phyloP scores from a whole-genome alignment of 1,284 basidiomycete species.

The Sphagnurus paluster region DNA sequence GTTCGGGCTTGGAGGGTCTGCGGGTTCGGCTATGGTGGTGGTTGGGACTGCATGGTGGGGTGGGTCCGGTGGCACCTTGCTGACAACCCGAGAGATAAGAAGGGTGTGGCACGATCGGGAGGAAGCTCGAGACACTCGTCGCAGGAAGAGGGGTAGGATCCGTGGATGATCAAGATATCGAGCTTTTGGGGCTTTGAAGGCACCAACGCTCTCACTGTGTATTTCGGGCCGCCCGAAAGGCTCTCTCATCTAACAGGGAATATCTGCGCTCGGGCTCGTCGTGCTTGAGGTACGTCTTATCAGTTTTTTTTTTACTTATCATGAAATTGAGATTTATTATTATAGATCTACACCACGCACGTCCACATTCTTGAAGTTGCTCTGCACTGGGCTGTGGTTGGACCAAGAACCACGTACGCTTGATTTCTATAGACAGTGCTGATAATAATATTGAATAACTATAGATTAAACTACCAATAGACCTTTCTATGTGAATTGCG shows the following conservation, averaged over 20 bases:
- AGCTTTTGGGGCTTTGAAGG: constrained; percentile 68
- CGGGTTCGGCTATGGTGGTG: constrained; percentile 52
- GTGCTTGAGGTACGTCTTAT: constrained; percentile 54
- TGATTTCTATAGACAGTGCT: neutral
- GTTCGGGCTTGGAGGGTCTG: constrained; percentile 52
- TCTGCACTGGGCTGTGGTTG: constrained; percentile 39
- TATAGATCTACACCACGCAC: constrained; percentile 77
- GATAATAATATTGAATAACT: neutral
- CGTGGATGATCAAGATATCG: constrained; percentile 80
- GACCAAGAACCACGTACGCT: constrained; percentile 36
- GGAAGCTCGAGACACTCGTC: constrained; percentile 42
- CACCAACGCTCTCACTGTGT: constrained; percentile 76
- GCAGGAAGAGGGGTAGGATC: constrained; percentile 43
- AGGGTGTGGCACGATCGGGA: constrained; percentile 15
- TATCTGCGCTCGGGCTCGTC: constrained; percentile 44
- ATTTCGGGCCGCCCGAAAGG: too few relatives aligned
- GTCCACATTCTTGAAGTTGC: constrained; percentile 55
- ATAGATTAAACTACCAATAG: constrained; percentile 68
- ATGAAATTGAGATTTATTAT: neutral
- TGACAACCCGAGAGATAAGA: constrained; percentile 21
- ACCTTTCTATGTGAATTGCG: constrained; percentile 74
- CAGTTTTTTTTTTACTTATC: too few relatives aligned
- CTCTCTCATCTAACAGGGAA: constrained; percentile 56
- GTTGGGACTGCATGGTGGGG: constrained; percentile 46
- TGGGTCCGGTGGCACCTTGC: constrained; percentile 50